Evolutionary conservation across 2,329 filamentous ascomycete genomes (phyloP).

Genomic region (Cadophora sp.): DNA sequence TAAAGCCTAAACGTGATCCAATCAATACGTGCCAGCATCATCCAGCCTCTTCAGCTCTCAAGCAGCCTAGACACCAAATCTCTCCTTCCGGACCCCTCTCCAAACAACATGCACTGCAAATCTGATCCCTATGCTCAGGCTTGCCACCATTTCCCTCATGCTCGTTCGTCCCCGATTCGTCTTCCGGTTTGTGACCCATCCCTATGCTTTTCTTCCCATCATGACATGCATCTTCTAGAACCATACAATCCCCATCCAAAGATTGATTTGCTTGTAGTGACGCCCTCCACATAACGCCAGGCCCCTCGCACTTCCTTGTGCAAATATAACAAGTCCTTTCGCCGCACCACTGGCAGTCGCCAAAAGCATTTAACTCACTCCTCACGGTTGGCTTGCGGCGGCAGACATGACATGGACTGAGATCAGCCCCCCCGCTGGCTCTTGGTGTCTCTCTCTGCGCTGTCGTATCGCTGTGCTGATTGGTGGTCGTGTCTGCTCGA

Average conservation of each 20-base stretch:
- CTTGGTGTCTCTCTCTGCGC: not conserved
- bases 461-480: not conserved
- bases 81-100: slow-evolving; percentile 70
- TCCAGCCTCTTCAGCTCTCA: slow-evolving; percentile 44
- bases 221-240: slow-evolving; percentile 19
- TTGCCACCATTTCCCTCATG: slow-evolving; percentile 4
- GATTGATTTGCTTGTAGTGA: not conserved
- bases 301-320: slow-evolving; percentile 61
- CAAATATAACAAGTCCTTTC: slow-evolving; percentile 73
- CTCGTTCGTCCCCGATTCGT: not conserved
- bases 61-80: slow-evolving; percentile 69
- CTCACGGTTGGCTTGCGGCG: slow-evolving; percentile 69
- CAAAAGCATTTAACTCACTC: slow-evolving; percentile 69
- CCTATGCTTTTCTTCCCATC: not conserved
- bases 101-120: slow-evolving; percentile 74
- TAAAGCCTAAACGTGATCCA: not conserved
- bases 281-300: slow-evolving; percentile 16
- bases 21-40: not conserved
- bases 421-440: slow-evolving; percentile 34
- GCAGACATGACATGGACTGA: slow-evolving; percentile 71
- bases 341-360: slow-evolving; percentile 67
- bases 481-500: not conserved
- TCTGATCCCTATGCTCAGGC: slow-evolving; percentile 48
- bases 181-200: not conserved
- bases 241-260: slow-evolving; percentile 4